Base-by-base conservation (phyloP, 306 rosid species). In the Vicia faba region DNA sequence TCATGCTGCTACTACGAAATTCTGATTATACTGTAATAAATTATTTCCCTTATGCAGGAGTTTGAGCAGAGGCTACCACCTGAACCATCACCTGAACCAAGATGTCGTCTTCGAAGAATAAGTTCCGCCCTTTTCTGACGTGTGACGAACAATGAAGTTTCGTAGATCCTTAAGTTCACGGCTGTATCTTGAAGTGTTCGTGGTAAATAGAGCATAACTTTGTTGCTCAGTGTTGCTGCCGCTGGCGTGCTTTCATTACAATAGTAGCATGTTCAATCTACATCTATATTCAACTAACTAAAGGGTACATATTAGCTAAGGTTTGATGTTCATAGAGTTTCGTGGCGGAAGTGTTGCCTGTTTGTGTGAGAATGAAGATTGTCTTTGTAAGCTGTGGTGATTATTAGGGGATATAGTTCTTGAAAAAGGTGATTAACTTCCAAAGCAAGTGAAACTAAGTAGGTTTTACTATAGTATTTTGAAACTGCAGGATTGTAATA, bases 21-120 rank as follows among this genome's bases (percentile, higher is more conserved):
- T 25, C 50, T 71, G 65, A 63, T 51, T 68, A 15, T 14, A 81
- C 43, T 23, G 31, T 50, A 54, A 54, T 50, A 46, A 54, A 64
- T 55, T 23, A 11, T 19, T 46, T 48, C 64, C 49, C 58, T 66
- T 49, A 7, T 75, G 26, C 61, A 88, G 95, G 91, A 88, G 61
- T 76, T 85, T 25, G 95, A 88, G 35, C 53, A 60, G 54, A 64
- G 15, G 53, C 23, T 73, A 72, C 80, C 76, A 7, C 31, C 70
- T 25, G 71, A 73, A 54, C 23, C 74, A 61, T 57, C 66, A 26
- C 4, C 23, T 11, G 89, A 84, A 73, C 70, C 78, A 16, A 85
- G 60, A 72, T 84, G 78, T 75, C 87, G 82, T 78, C 95, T 88
- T 59, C 86, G 91, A 35, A 81, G 95, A 84, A 84, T 83, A 20